Base-by-base conservation (phyloP, 2,329 filamentous ascomycete species). In the Diaporthe citrichinensis region DNA sequence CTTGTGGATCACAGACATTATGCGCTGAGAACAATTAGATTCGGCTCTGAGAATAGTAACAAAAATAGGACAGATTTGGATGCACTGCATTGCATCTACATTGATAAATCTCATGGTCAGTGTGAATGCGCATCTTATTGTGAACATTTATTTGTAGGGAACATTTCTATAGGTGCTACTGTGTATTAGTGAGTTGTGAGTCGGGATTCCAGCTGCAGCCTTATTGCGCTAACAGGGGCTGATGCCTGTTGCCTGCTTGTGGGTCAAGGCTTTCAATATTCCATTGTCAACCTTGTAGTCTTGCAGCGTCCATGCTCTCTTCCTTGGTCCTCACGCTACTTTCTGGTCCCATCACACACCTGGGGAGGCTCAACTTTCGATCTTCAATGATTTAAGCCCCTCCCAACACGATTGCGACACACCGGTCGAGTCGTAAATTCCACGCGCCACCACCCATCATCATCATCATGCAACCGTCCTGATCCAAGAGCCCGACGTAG, bases 381-480 rank as follows among this genome's bases (percentile, higher is more conserved):
- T 7, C 15, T 39, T 53, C 7, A 7, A 68, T 39, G 46, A 68
- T 49, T 34, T 49, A 44, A 25, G 17, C 3, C 36, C 20, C 4
- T 28, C 34, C 31, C 44, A 69, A 44, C 59, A 36, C 44, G 59
- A 55, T 71, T 41, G 72, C 59, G 61, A 58, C 73, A 34, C 58
- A 62, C 28, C 36, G 6, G 58, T 73, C 44, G 73, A 73, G 73
- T 69, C 61, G 62, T 44, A 46, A n/a, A 34, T 51, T 31, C n/a
- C 65, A 41, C 41, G 46, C 69, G 73, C 53, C 62, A 74, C 71
- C 62, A 46, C 23, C 10, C 69, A 71, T 5, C 69, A 73, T 75
- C 73, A 62, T 77, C 73, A 72, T 67, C 36, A 51, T 75, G 73
- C 69, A 53, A 62, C 73, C 28, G 39, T 61, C 31, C 53, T 75